phyloP scores from a whole-genome alignment of 2,329 filamentous ascomycete genomes.

The Fusarium algeriense region DNA sequence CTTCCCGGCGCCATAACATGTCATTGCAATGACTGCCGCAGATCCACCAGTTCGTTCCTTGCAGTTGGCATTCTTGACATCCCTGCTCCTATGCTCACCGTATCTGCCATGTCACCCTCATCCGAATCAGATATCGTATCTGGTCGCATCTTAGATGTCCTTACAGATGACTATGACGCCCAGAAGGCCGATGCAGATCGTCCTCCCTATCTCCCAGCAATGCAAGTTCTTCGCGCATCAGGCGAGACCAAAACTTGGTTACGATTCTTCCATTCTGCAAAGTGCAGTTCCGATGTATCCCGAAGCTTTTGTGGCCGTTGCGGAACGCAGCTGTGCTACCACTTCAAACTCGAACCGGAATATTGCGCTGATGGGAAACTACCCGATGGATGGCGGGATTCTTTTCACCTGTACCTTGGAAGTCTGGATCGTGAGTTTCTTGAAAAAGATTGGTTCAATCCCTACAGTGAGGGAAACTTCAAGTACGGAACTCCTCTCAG shows the following conservation, averaged over 20 bases:
- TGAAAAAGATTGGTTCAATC: conserved; percentile 38
- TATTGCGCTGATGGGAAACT: conserved; percentile 32
- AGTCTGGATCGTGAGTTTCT: conserved; percentile 41
- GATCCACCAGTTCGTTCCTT: background rate
- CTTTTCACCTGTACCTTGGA: conserved; percentile 39
- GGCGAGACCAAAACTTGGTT: background rate
- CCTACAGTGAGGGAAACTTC: conserved; percentile 28
- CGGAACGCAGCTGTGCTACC: conserved; percentile 38
- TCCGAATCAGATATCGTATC: fast-evolving
- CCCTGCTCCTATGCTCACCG: background rate
- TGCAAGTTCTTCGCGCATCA: background rate
- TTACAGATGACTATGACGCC: background rate
- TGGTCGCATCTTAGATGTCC: background rate
- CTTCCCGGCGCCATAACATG: background rate
- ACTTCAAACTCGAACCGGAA: conserved; percentile 28
- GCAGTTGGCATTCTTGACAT: fast-evolving
- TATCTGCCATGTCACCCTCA: background rate
- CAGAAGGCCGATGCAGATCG: background rate
- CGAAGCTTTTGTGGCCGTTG: conserved; percentile 47
- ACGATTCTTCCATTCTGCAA: conserved; percentile 40
- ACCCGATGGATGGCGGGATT: conserved; percentile 27
- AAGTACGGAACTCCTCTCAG: conserved; percentile 28
- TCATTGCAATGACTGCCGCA: background rate
- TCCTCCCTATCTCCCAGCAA: background rate
- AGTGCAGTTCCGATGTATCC: conserved; percentile 24